Conservation (phyloP, 306 rosid species). For the Rosa persica region DNA sequence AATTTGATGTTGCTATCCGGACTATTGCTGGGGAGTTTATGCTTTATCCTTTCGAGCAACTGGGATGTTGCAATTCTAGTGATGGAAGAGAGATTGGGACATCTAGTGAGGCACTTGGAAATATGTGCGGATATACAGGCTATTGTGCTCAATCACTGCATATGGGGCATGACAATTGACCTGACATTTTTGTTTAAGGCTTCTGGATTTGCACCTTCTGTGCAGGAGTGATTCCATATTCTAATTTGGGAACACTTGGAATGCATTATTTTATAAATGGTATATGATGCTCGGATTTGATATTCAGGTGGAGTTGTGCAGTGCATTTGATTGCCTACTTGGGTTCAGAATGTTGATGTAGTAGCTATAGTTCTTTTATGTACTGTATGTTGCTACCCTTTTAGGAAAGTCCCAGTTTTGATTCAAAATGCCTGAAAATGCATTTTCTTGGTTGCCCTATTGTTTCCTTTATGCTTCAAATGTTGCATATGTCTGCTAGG, state of each 20-base stretch:
- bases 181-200: not conserved
- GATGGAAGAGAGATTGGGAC: constrained; percentile 12
- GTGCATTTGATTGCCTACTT: not conserved
- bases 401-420: not conserved
- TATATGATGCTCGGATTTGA: constrained; percentile 3
- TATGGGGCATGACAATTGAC: not conserved
- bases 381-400: not conserved
- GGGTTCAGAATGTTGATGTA: not conserved
- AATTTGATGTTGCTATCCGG: not conserved
- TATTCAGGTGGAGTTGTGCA: constrained; percentile 13
- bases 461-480: not conserved
- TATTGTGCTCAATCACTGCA: not conserved
- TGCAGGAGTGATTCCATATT: constrained; percentile 3
- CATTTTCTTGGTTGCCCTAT: not conserved
- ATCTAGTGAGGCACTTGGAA: not conserved
- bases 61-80: constrained; percentile 7
- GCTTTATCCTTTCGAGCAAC: constrained; percentile 3
- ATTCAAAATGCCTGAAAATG: not conserved
- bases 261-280: not conserved
- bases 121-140: not conserved
- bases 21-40: not conserved
- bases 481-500: not conserved
- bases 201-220: not conserved
- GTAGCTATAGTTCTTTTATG: not conserved
- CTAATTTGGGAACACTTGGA: not conserved